Conservation (phyloP, 768 basidiomycete genomes). For the Pleurotus citrinopileatus region DNA sequence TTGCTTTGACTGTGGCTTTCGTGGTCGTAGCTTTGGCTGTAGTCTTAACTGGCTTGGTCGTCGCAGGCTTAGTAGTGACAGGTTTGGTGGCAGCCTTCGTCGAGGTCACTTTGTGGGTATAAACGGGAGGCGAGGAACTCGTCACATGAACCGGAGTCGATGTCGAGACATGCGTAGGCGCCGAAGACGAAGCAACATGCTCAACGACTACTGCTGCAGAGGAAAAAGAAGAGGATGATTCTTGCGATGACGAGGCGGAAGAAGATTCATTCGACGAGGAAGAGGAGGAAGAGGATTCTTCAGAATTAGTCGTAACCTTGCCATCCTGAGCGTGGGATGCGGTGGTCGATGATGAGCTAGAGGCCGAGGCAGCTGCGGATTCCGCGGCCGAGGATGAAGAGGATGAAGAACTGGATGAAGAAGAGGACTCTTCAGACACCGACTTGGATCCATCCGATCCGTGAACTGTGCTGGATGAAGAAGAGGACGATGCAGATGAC, state of each 20-base stretch:
- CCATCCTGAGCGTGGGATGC: background rate
- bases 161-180: background rate
- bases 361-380: background rate
- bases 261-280: background rate
- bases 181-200: background rate
- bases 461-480: background rate
- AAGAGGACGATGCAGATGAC: background rate
- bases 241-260: conserved; percentile 2
- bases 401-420: background rate
- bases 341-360: background rate
- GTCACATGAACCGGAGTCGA: background rate
- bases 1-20: background rate
- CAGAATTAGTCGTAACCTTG: background rate
- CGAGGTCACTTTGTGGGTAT: background rate
- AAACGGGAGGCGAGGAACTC: background rate
- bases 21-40: background rate
- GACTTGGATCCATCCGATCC: background rate
- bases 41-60: background rate
- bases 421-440: background rate
- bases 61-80: background rate
- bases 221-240: conserved; percentile 4
- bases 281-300: conserved; percentile 1
- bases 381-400: background rate
- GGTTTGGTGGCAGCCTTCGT: background rate
- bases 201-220: background rate